phyloP scores from a whole-genome alignment of 192 early-diverging fungal genomes.

The Linnemannia elongata region DNA sequence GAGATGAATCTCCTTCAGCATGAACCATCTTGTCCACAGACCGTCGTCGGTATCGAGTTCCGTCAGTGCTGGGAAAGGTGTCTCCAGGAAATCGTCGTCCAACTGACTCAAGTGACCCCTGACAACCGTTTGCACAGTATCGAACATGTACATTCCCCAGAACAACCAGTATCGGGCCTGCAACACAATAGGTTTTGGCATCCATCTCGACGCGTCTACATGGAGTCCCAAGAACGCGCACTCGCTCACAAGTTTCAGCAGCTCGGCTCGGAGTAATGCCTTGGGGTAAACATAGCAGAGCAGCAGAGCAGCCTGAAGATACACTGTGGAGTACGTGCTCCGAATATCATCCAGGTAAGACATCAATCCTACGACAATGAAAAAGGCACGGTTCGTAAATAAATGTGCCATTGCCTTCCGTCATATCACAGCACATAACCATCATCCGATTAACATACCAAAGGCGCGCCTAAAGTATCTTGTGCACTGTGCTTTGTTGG shows the following conservation, averaged over 20 bases:
- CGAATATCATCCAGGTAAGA: slow-evolving; percentile 44
- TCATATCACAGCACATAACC: not conserved
- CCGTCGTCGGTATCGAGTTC: slow-evolving; percentile 49
- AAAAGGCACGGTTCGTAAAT: not conserved
- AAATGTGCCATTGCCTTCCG: not conserved
- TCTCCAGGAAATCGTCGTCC: slow-evolving; percentile 44
- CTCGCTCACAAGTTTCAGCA: slow-evolving; percentile 43
- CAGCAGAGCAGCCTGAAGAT: slow-evolving; percentile 35
- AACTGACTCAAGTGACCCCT: slow-evolving; percentile 47
- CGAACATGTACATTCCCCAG: slow-evolving; percentile 50
- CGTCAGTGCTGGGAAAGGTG: slow-evolving; percentile 40
- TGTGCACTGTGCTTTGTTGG: slow-evolving; percentile 32
- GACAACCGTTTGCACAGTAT: slow-evolving; percentile 38
- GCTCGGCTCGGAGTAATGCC: slow-evolving; percentile 37
- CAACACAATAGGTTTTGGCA: slow-evolving; percentile 48
- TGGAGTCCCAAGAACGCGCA: slow-evolving; percentile 39
- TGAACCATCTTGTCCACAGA: slow-evolving; percentile 55
- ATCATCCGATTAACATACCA: slow-evolving; percentile 2
- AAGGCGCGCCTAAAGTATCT: slow-evolving; percentile 54
- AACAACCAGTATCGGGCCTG: slow-evolving; percentile 52
- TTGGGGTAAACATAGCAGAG: slow-evolving; percentile 54
- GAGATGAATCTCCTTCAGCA: slow-evolving; percentile 48
- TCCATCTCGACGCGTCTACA: slow-evolving; percentile 43
- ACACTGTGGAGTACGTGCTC: slow-evolving; percentile 36
- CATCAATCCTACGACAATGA: slow-evolving; percentile 30